Evolutionary conservation across 2,329 filamentous ascomycete species (phyloP), one percentile per base, ranked within the genome.

Genomic region (Fusarium veterinarium): DNA sequence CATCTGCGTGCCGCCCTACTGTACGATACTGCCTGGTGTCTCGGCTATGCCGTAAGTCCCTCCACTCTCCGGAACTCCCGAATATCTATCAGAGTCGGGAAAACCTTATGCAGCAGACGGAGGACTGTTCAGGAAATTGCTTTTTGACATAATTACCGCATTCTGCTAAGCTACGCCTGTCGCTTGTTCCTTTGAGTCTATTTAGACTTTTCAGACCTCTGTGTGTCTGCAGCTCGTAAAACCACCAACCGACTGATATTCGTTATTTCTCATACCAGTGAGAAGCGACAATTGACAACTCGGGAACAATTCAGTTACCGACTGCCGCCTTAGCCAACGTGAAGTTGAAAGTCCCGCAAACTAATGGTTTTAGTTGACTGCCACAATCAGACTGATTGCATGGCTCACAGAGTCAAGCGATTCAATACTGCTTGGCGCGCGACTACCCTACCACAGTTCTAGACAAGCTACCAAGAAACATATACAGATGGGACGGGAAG

Each of bases 21-120:
- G 55, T 60, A 57, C 19, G 40, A 30, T 46, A 56, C 20, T 56
- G 33, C 33, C 20, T 73, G 58, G 45, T 40, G 55, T 71, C 52
- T 73, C 71, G 71, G 67, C 67, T 64, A 58, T 60, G 40, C 71
- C 71, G 71, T 55, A 55, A 48, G 48, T 23, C 42, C 56, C 56
- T 68, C 56, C 71, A 71, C 66, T 60, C 58, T 57, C 62, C 71
- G 71, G 71, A 38, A 64, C 28, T 60, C 57, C 71, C 71, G 71
- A 69, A 53, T 53, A 56, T 33, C 40, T 61, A 25, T 61, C 44
- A 51, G 13, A 37, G 55, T 42, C 14, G 30, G 53, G 44, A 35
- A 23, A 59, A 52, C 42, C 46, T 49, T 33, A 53, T 49, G 23
- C 17, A 45, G 20, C 51, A 20, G 30, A 41, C 23, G 8, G 40